Percentiles rank a stretch among this genome's conserved stretches.
Conservation (phyloP, 225 moss, liverwort and hornwort species). For the Neckera pumila region DNA sequence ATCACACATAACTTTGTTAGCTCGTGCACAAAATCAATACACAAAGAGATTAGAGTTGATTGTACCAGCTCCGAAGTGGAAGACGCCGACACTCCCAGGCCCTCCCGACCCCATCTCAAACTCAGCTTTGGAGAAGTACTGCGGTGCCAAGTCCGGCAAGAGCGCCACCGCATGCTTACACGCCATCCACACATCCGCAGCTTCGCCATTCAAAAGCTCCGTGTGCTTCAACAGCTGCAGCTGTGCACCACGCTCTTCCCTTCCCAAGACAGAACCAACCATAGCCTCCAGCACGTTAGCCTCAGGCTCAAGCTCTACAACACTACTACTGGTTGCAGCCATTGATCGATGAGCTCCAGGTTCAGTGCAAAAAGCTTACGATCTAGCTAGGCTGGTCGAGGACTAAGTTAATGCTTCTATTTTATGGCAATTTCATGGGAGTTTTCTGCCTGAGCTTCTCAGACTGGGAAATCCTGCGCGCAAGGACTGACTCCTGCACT, state of each 20-base stretch:
- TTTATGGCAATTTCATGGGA: background rate
- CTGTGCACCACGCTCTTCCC: background rate
- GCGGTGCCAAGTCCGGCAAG: constrained; percentile 11
- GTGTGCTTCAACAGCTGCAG: background rate
- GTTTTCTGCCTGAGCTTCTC: background rate
- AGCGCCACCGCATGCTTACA: constrained; percentile 25
- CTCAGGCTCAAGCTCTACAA: background rate
- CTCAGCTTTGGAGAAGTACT: constrained; percentile 1
- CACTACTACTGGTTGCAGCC: background rate
- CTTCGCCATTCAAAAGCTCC: constrained; percentile 1
- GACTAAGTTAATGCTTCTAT: background rate
- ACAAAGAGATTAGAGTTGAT: too few species aligned
- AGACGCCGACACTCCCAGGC: constrained; percentile 3
- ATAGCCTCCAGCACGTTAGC: background rate
- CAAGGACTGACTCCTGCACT: background rate
- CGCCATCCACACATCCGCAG: constrained; percentile 9
- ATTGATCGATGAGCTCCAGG: background rate
- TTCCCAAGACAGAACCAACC: background rate
- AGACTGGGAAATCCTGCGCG: background rate
- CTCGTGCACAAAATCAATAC: background rate
- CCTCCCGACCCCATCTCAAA: constrained; percentile 6
- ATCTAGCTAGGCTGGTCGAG: background rate
- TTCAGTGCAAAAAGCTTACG: background rate
- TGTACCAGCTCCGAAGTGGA: constrained; percentile 16
- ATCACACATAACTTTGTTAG: background rate